Conservation (phyloP, 768 basidiomycete genomes). For the Atractiella rhizophila region DNA sequence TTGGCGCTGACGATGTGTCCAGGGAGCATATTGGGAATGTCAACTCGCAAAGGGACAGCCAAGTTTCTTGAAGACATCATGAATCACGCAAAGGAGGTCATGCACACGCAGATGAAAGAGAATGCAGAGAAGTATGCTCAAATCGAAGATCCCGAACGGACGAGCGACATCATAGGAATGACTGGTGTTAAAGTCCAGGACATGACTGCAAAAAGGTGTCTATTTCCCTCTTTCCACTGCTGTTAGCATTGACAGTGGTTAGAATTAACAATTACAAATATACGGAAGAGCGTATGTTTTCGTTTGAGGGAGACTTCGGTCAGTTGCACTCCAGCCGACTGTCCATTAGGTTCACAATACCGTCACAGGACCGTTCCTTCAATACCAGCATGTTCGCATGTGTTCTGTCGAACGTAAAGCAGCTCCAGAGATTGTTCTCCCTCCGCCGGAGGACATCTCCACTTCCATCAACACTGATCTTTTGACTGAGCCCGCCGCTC, state of each 20-base stretch:
- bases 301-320: slow-evolving; percentile 86
- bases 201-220: slow-evolving; percentile 5
- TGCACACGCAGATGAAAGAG: slow-evolving; percentile 90
- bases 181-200: slow-evolving; percentile 81
- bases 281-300: slow-evolving; percentile 78
- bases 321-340: slow-evolving; percentile 27
- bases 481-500: slow-evolving; percentile 49
- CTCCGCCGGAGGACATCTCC: slow-evolving; percentile 28
- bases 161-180: slow-evolving; percentile 62
- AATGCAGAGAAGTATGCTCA: slow-evolving; percentile 78
- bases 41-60: slow-evolving; percentile 36
- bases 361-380: slow-evolving; percentile 35
- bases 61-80: slow-evolving; percentile 71
- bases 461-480: slow-evolving; percentile 38
- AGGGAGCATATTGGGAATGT: slow-evolving; percentile 83
- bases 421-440: slow-evolving; percentile 49
- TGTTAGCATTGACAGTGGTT: not conserved
- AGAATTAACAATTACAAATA: slow-evolving; percentile 93
- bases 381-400: slow-evolving; percentile 85
- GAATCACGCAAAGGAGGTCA: slow-evolving; percentile 56
- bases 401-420: slow-evolving; percentile 78
- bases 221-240: not conserved
- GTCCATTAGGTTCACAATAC: not conserved
- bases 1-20: slow-evolving; percentile 9
- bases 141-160: slow-evolving; percentile 60